A percentile compares a stretch with the other conserved stretches of the same genome.
Conservation (phyloP, 257 asterid species). For the Lycium barbarum region DNA sequence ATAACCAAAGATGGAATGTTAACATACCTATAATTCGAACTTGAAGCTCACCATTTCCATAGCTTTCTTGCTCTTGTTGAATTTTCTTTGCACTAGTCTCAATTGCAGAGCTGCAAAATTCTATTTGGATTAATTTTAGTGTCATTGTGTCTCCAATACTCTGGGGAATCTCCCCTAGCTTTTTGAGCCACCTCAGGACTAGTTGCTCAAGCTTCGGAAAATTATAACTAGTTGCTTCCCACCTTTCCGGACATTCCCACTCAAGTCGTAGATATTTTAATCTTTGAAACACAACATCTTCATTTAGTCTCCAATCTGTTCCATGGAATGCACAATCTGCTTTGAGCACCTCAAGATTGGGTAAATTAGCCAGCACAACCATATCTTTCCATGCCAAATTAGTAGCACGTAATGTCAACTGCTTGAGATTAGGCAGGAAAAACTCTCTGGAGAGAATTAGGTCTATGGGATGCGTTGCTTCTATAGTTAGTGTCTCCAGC, state of each 20-base stretch:
- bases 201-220: not conserved
- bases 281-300: no score
- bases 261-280: no score
- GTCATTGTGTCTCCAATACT: not conserved
- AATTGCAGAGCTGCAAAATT: not conserved
- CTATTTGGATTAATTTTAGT: not conserved
- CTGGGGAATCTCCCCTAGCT: not conserved
- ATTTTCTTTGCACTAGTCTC: not conserved
- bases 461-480: no score
- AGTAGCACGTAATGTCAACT: not conserved
- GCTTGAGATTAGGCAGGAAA: not conserved
- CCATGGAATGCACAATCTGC: not conserved
- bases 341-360: not conserved
- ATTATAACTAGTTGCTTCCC: constrained; percentile 13
- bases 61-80: not conserved
- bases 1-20: not conserved
- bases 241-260: not conserved
- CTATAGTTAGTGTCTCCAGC: not conserved
- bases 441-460: no score
- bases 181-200: no score
- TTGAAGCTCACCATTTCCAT: not conserved
- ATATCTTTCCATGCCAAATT: not conserved
- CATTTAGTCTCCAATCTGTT: not conserved
- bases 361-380: not conserved
- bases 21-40: not conserved